Percentiles rank a stretch among this genome's conserved stretches.
Conservation (phyloP, 139 green algal species). For the Picochlorum sp. region DNA sequence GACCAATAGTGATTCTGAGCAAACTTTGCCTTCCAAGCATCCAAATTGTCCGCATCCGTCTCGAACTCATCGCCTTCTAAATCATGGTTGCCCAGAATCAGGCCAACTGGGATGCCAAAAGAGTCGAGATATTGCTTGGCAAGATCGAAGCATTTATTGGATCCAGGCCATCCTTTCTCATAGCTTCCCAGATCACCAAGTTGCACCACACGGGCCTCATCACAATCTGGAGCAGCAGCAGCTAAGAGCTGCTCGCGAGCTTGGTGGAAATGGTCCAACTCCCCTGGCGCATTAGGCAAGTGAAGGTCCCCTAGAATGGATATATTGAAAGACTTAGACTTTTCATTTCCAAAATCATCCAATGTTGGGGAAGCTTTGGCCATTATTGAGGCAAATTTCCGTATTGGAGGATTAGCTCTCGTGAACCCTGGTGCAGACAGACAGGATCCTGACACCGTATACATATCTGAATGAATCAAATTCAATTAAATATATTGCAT, state of each 20-base stretch:
- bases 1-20: conserved; percentile 59
- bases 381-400: no score
- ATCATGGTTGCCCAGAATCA: conserved; percentile 72
- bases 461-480: no score
- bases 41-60: conserved; percentile 63
- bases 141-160: conserved; percentile 47
- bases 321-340: conserved; percentile 28
- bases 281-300: conserved; percentile 18
- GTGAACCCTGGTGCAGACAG: no score
- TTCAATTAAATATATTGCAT: no score
- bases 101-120: conserved; percentile 38
- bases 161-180: conserved; percentile 48
- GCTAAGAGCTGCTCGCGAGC: conserved; percentile 46
- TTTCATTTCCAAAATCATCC: conserved; percentile 2
- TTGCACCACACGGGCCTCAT: conserved; percentile 43
- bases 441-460: no score
- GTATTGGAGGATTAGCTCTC: no score
- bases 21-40: conserved; percentile 48
- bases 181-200: conserved; percentile 73
- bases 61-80: conserved; percentile 64
- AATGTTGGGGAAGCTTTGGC: neutral
- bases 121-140: conserved; percentile 40
- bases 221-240: neutral
- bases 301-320: conserved; percentile 73
- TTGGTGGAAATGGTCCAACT: conserved; percentile 43